phyloP scores from a whole-genome alignment of 2,329 filamentous ascomycete species.

The Xylariomycetidae sp. region DNA sequence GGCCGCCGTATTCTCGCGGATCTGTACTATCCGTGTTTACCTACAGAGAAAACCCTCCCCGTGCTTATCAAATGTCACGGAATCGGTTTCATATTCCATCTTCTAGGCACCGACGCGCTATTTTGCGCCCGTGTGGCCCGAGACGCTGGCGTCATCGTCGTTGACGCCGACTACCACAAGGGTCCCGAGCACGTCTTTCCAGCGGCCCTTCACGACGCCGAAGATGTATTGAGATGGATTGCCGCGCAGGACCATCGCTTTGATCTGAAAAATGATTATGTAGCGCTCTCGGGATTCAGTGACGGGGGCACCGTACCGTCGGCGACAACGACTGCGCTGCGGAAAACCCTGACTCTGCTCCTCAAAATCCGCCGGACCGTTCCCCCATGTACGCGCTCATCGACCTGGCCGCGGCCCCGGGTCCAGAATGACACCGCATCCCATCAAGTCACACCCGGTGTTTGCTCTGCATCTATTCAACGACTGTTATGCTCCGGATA shows the following conservation, averaged over 20 bases:
- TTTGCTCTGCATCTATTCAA: slow-evolving; percentile 8
- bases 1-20: slow-evolving; percentile 9
- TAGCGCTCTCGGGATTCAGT: slow-evolving; percentile 9
- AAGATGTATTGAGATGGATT: slow-evolving; percentile 9
- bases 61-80: slow-evolving; percentile 16
- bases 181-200: slow-evolving; percentile 21
- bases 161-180: slow-evolving; percentile 26
- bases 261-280: slow-evolving; percentile 5
- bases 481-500: slow-evolving; percentile 12
- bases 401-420: slow-evolving; percentile 8
- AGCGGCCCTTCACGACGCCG: slow-evolving; percentile 5
- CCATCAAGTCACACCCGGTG: slow-evolving; percentile 6
- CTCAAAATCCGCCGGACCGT: no score
- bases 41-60: slow-evolving; percentile 1
- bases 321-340: no score
- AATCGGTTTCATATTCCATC: slow-evolving; percentile 12
- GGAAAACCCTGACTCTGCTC: no score
- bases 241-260: slow-evolving; percentile 3
- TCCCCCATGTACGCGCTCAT: slow-evolving; percentile 8
- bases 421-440: slow-evolving; percentile 8
- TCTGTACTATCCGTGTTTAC: slow-evolving; percentile 9
- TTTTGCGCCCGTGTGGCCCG: slow-evolving; percentile 12
- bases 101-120: slow-evolving; percentile 8
- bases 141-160: slow-evolving; percentile 19
- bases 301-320: slow-evolving; percentile 8